These are phyloP conservation scores for Xylaria sp. DNA, from an alignment of 2,329 filamentous ascomycete species.

Conservation along the genomic window DNA sequence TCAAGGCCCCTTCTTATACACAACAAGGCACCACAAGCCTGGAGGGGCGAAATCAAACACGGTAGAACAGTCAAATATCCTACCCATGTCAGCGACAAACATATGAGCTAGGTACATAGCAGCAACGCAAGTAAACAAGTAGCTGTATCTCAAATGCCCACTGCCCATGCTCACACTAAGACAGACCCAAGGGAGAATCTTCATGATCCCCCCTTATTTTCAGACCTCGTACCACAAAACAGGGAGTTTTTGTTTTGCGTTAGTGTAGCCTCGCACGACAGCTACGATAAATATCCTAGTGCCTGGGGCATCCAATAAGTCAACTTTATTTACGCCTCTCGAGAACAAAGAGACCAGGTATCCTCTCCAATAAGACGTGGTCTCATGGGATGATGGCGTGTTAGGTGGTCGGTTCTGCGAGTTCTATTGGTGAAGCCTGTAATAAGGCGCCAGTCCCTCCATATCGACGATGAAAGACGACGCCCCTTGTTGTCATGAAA, in stretches of 20 bases:
- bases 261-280: constrained; percentile 33
- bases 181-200: background rate
- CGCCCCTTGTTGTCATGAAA: constrained; percentile 19
- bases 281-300: background rate
- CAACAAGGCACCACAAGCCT: background rate
- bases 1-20: constrained; percentile 4
- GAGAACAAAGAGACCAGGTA: background rate
- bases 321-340: background rate
- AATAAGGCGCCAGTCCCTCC: background rate
- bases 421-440: constrained; percentile 16
- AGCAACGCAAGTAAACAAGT: background rate
- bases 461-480: background rate
- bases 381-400: background rate
- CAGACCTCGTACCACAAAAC: constrained; percentile 5
- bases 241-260: background rate
- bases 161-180: too few species aligned
- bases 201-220: too few species aligned
- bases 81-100: background rate
- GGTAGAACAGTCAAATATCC: background rate
- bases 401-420: background rate
- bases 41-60: background rate
- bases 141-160: background rate
- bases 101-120: background rate
- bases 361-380: constrained; percentile 1
- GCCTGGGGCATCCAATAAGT: background rate